phyloP scores from a whole-genome alignment of 768 basidiomycete genomes.

The Tylopilus sp. region DNA sequence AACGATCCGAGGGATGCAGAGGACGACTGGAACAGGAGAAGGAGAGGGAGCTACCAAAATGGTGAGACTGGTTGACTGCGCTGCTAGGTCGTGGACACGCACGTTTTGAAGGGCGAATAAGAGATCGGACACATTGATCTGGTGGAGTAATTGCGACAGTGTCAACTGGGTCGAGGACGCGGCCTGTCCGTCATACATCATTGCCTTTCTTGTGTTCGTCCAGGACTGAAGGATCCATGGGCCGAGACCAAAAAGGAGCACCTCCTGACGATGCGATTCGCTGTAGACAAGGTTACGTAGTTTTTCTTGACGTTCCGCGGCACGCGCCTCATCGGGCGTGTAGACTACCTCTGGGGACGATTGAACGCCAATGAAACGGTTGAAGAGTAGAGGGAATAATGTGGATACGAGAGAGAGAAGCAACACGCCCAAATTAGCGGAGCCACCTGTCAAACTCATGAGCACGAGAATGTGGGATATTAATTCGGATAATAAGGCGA shows the following conservation, averaged over 20 bases:
- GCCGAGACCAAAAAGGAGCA: constrained; percentile 76
- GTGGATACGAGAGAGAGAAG: constrained; percentile 60
- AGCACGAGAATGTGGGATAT: constrained; percentile 69
- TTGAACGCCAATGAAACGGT: constrained; percentile 43
- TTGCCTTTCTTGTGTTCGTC: constrained; percentile 59
- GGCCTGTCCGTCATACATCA: constrained; percentile 53
- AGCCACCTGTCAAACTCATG: constrained; percentile 53
- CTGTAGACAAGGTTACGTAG: constrained; percentile 74
- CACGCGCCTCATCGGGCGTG: constrained; percentile 55
- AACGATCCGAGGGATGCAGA: constrained; percentile 77
- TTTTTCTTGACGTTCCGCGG: constrained; percentile 68
- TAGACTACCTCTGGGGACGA: constrained; percentile 43
- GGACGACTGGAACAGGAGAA: constrained; percentile 69
- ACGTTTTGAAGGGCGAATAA: constrained; percentile 69
- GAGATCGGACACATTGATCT: constrained; percentile 62
- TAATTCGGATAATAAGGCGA: constrained; percentile 69
- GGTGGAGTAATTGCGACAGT: constrained; percentile 45
- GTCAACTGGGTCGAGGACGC: constrained; percentile 36
- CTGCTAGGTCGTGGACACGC: constrained; percentile 24
- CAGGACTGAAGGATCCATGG: constrained; percentile 84
- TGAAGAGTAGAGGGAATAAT: constrained; percentile 55
- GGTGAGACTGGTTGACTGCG: constrained; percentile 13
- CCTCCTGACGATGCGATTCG: constrained; percentile 74
- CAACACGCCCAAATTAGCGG: constrained; percentile 53
- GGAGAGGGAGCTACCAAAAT: constrained; percentile 59